Evolutionary conservation across 2,329 filamentous ascomycete genomes (phyloP).

Genomic region (Daldinia eschscholtzii): DNA sequence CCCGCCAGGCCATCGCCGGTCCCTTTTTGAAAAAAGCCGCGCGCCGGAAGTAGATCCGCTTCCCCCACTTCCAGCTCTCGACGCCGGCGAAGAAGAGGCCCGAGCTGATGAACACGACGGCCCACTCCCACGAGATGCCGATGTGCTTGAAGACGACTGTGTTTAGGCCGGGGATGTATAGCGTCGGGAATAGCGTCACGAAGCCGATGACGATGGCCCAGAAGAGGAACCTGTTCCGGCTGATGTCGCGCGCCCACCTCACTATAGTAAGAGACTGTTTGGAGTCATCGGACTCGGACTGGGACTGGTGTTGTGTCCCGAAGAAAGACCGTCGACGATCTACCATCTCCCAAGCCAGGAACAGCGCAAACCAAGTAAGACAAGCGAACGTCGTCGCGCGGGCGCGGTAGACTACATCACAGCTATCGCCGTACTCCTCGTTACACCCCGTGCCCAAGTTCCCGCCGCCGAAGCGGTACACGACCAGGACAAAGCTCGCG

Average conservation of each 20-base stretch:
- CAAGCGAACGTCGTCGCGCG: slow-evolving; percentile 80
- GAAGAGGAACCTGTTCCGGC: slow-evolving; percentile 80
- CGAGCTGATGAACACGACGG: slow-evolving; percentile 66
- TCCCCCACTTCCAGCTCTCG: slow-evolving; percentile 70
- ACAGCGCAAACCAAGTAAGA: slow-evolving; percentile 81
- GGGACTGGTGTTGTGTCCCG: slow-evolving; percentile 67
- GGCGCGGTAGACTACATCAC: slow-evolving; percentile 76
- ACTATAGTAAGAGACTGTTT: slow-evolving; percentile 55
- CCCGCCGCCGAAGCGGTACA: slow-evolving; percentile 70
- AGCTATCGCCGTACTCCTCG: slow-evolving; percentile 64
- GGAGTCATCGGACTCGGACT: background rate
- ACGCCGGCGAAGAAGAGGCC: slow-evolving; percentile 69
- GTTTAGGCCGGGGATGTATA: slow-evolving; percentile 73
- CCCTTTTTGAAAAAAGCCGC: slow-evolving; percentile 36
- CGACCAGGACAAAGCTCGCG: slow-evolving; percentile 71
- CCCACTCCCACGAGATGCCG: slow-evolving; percentile 74
- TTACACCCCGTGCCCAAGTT: slow-evolving; percentile 73
- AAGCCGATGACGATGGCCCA: slow-evolving; percentile 68
- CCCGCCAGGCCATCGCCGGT: slow-evolving; percentile 50
- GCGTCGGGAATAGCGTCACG: slow-evolving; percentile 62
- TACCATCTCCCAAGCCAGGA: slow-evolving; percentile 84
- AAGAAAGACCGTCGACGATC: slow-evolving; percentile 80
- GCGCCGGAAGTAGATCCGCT: slow-evolving; percentile 60
- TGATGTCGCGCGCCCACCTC: slow-evolving; percentile 76
- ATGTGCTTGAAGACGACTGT: slow-evolving; percentile 70